These are phyloP conservation scores for Arachis stenosperma DNA, from an alignment of 306 rosid genomes.

Conservation along the genomic window DNA sequence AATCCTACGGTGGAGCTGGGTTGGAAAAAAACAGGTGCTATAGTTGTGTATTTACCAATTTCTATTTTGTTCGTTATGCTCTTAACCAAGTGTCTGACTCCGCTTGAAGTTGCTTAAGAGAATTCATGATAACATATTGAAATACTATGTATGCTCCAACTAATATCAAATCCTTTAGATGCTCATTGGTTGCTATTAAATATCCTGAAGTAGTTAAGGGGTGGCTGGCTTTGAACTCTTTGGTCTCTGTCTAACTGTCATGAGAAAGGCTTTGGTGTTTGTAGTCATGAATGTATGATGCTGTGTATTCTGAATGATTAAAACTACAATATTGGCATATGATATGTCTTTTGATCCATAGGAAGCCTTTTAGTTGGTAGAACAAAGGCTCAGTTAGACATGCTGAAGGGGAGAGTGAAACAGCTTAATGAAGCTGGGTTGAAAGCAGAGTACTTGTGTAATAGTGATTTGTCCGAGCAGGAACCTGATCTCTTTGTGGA, in stretches of 20 bases:
- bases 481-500: constrained; percentile 80
- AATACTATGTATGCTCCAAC: neutral
- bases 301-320: neutral
- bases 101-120: constrained; percentile 20
- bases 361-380: constrained; percentile 85
- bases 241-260: constrained; percentile 10
- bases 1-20: constrained; percentile 75
- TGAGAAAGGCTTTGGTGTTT: constrained; percentile 18
- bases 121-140: no score
- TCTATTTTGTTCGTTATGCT: constrained; percentile 24
- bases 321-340: neutral
- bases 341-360: constrained; percentile 38
- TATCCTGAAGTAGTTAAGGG: constrained; percentile 4
- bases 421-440: constrained; percentile 66
- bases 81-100: neutral
- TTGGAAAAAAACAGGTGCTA: constrained; percentile 76
- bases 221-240: constrained; percentile 7
- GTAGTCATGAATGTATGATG: constrained; percentile 3
- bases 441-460: constrained; percentile 66
- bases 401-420: constrained; percentile 64
- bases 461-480: constrained; percentile 58
- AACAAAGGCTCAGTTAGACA: constrained; percentile 58
- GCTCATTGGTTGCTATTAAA: constrained; percentile 1
- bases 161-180: constrained; percentile 6
- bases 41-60: constrained; percentile 11